These are phyloP conservation scores for Pseudogymnoascus pannorum DNA, from an alignment of 2,329 filamentous ascomycete genomes.

Conservation along the genomic window DNA sequence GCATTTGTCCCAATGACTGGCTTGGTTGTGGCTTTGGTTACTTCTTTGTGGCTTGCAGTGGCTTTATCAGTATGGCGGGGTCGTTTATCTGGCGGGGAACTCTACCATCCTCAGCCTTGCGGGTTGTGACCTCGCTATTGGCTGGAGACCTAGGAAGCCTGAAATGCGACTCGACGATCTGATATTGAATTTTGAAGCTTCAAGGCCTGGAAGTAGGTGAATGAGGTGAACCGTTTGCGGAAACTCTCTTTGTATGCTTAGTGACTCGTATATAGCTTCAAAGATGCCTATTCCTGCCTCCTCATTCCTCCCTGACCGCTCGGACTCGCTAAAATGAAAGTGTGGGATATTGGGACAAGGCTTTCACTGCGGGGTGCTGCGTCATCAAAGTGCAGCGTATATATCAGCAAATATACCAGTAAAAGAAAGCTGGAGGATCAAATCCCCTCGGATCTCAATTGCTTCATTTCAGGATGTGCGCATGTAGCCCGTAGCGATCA, in stretches of 20 bases:
- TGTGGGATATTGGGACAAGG: not conserved
- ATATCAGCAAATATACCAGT: not conserved
- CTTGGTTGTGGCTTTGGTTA: not conserved
- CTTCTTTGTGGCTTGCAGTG: not conserved
- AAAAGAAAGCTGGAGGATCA: not conserved
- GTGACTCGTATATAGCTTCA: not conserved
- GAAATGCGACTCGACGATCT: not conserved
- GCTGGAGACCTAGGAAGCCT: not conserved
- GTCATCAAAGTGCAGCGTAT: not conserved
- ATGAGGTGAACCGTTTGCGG: not conserved
- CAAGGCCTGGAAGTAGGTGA: not conserved
- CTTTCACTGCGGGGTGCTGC: constrained; percentile 3
- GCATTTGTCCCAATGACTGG: not conserved
- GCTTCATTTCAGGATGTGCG: not conserved
- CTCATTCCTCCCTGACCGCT: not conserved
- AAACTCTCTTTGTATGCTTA: not conserved
- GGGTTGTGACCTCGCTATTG: not conserved
- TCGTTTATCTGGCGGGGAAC: not conserved
- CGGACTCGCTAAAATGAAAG: constrained; percentile 1
- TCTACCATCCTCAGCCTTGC: not conserved
- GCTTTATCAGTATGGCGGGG: constrained; percentile 4
- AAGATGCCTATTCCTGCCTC: not conserved
- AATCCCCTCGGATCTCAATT: not conserved
- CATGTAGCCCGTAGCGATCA: not conserved
- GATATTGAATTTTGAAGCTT: not conserved